phyloP scores from a whole-genome alignment of 2,329 filamentous ascomycete genomes.

The Hymenoscyphus occultus region DNA sequence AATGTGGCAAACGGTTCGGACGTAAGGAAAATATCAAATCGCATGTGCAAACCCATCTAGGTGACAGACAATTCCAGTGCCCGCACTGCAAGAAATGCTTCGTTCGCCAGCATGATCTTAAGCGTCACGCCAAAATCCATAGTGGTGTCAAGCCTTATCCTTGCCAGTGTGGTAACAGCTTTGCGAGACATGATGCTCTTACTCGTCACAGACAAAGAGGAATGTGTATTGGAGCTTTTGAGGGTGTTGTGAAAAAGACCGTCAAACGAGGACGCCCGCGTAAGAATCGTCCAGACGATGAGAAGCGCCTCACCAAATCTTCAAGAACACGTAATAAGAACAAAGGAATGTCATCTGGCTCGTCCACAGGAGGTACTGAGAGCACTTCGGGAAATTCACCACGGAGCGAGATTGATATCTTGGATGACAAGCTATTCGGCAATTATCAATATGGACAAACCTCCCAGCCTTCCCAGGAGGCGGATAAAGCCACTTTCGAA shows the following conservation, averaged over 20 bases:
- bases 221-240: conserved; percentile 94
- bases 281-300: conserved; percentile 55
- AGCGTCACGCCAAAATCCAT: conserved; percentile 96
- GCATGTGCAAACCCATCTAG: conserved; percentile 95
- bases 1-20: conserved; percentile 88
- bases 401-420: conserved; percentile 43
- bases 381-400: conserved; percentile 55
- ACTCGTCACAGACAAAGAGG: conserved; percentile 92
- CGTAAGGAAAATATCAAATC: conserved; percentile 98
- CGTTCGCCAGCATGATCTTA: conserved; percentile 93
- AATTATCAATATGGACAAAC: conserved; percentile 38
- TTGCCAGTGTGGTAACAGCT: conserved; percentile 90
- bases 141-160: conserved; percentile 93
- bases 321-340: conserved; percentile 54
- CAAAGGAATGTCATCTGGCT: conserved; percentile 39
- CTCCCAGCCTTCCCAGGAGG: conserved; percentile 38
- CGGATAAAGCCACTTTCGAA: conserved; percentile 36
- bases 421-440: conserved; percentile 38
- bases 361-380: conserved; percentile 56
- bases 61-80: conserved; percentile 92
- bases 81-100: conserved; percentile 94
- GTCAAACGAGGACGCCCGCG: conserved; percentile 64
- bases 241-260: conserved; percentile 68
- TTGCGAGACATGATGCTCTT: conserved; percentile 90
- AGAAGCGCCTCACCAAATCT: conserved; percentile 55